phyloP scores from a whole-genome alignment of 805 yeast species.

The Clavispora asparagi region DNA sequence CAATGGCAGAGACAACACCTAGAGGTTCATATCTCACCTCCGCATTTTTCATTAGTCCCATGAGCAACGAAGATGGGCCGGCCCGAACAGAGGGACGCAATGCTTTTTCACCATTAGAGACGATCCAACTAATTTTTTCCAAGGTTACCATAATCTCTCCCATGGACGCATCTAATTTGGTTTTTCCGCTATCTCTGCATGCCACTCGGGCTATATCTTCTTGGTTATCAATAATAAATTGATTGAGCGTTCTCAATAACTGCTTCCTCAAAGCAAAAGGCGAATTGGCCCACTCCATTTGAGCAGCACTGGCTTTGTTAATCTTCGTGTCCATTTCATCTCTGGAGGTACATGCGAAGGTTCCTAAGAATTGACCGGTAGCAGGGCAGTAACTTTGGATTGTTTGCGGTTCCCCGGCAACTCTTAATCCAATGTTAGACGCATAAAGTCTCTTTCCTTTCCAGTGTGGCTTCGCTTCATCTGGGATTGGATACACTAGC shows the following conservation, averaged over 20 bases:
- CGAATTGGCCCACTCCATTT: conserved; percentile 45
- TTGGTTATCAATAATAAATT: conserved; percentile 75
- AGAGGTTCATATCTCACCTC: conserved; percentile 92
- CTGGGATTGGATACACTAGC: conserved; percentile 57
- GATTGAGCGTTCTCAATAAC: conserved; percentile 64
- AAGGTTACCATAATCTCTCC: conserved; percentile 94
- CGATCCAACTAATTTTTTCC: conserved; percentile 88
- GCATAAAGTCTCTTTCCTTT: conserved; percentile 77
- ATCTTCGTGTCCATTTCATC: conserved; percentile 70
- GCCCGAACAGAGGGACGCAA: conserved; percentile 71
- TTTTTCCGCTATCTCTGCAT: conserved; percentile 94
- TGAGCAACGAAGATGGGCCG: conserved; percentile 79
- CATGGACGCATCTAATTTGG: conserved; percentile 92
- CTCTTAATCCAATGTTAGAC: conserved; percentile 46
- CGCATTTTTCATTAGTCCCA: conserved; percentile 82
- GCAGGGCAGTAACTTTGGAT: conserved; percentile 94
- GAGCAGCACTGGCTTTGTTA: conserved; percentile 49
- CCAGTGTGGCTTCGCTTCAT: conserved; percentile 85
- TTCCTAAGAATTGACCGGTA: conserved; percentile 84
- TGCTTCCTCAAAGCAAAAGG: conserved; percentile 62
- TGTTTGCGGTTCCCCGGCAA: conserved; percentile 55
- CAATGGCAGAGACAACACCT: conserved; percentile 82
- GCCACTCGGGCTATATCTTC: conserved; percentile 86
- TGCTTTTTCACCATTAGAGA: conserved; percentile 72
- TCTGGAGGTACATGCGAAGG: conserved; percentile 56